Evolutionary conservation across 2,329 filamentous ascomycete species (phyloP), one percentile per base, ranked within the genome.

Genomic region (Fonsecaea pugnacius): DNA sequence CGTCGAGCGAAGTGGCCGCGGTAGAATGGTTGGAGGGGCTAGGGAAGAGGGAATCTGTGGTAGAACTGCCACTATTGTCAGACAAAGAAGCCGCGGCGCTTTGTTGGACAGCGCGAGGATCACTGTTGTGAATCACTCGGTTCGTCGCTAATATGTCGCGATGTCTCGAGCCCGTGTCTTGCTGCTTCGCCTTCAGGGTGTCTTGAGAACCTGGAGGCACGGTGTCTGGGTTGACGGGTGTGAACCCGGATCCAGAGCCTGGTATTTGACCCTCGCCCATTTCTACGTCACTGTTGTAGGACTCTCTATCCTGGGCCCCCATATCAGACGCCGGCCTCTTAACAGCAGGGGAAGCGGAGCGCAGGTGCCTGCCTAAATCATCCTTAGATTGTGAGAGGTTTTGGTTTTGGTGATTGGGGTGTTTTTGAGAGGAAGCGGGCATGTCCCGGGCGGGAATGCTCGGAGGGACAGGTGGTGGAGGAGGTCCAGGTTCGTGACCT

Each of bases 271-370:
- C 58, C 4, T 71, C 67, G 30, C 46, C 75, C 67, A 76, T 69
- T 60, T 78, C 75, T 70, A 78, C 77, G 64, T 71, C 68, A 30
- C 67, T 65, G 18, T 66, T 68, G 51, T 73, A 69, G 51, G 67
- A 62, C 57, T 72, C 70, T 48, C 67, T 62, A 32, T 75, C 72
- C 55, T 73, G 73, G 38, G 74, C 79, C 67, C 84, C 83, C 82
- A 85, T 84, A 66, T 82, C 82, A 36, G 82, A 80, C 48, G 83
- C 83, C 60, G 78, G 79, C 67, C 84, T 78, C 74, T 86, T 86
- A 5, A 75, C 65, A 32, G 83, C 82, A 35, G 84, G 84, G 54
- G 82, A 84, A 16, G 80, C 80, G 33, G 82, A 81, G 62, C 84
- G 65, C 64, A 71, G 70, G 27, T 73, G 70, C 48, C 72, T 62